Evolutionary conservation across 2,329 filamentous ascomycete genomes (phyloP).

Genomic region (Aspergillus clavatus): DNA sequence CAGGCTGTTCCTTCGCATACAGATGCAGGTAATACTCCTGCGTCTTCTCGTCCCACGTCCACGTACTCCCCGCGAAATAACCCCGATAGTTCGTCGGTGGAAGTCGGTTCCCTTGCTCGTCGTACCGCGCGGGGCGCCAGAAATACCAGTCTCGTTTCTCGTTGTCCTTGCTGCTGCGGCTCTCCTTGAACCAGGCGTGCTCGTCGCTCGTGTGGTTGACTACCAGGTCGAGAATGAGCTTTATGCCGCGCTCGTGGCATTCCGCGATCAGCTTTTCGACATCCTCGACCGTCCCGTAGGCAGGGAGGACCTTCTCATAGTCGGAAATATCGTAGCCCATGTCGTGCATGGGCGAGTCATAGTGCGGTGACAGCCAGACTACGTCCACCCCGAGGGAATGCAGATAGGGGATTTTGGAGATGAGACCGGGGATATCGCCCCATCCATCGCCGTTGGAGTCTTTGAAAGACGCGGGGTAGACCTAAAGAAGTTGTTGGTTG

Average conservation of each 20-base stretch:
- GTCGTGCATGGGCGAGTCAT: slow-evolving; percentile 59
- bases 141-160: slow-evolving; percentile 64
- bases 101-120: slow-evolving; percentile 51
- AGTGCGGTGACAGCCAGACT: slow-evolving; percentile 65
- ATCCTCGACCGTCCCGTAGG: slow-evolving; percentile 59
- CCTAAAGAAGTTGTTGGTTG: slow-evolving; percentile 6
- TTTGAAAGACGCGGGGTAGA: slow-evolving; percentile 38
- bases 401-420: slow-evolving; percentile 59
- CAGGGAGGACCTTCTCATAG: slow-evolving; percentile 57
- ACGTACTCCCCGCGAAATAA: slow-evolving; percentile 58
- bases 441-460: slow-evolving; percentile 58
- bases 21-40: slow-evolving; percentile 69
- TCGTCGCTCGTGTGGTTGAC: slow-evolving; percentile 68
- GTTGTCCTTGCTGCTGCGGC: slow-evolving; percentile 51
- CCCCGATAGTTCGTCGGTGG: slow-evolving; percentile 68
- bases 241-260: slow-evolving; percentile 57
- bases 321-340: slow-evolving; percentile 68
- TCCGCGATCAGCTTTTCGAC: slow-evolving; percentile 54
- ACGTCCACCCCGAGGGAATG: slow-evolving; percentile 58
- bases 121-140: slow-evolving; percentile 44
- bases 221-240: slow-evolving; percentile 65
- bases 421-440: slow-evolving; percentile 60
- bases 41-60: slow-evolving; percentile 64
- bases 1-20: slow-evolving; percentile 67
- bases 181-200: slow-evolving; percentile 64